Evolutionary conservation across 2,329 filamentous ascomycete genomes (phyloP).

Genomic region (Aureobasidium vineae): DNA sequence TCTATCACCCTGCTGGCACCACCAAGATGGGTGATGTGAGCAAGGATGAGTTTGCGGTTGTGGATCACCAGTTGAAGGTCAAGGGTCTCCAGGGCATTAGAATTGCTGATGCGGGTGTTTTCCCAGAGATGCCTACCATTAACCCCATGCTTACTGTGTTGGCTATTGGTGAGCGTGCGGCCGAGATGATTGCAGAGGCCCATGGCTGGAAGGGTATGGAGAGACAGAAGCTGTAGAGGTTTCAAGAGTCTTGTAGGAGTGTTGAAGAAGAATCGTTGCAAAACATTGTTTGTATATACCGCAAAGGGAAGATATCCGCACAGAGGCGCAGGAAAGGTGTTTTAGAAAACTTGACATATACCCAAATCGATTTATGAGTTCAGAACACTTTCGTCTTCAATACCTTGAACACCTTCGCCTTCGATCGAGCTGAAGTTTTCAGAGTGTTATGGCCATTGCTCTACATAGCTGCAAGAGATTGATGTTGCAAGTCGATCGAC

Average conservation of each 20-base stretch:
- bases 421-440: background rate
- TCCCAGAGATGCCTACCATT: slow-evolving; percentile 81
- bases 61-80: slow-evolving; percentile 72
- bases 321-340: background rate
- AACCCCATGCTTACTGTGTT: slow-evolving; percentile 92
- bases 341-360: slow-evolving; percentile 3
- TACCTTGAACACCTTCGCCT: background rate
- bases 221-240: slow-evolving; percentile 52
- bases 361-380: background rate
- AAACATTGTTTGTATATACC: slow-evolving; percentile 12
- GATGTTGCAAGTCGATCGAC: background rate
- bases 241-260: background rate
- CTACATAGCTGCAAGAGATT: background rate
- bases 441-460: background rate
- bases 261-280: background rate
- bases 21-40: slow-evolving; percentile 81
- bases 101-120: slow-evolving; percentile 83
- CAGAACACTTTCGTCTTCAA: background rate
- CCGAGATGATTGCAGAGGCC: slow-evolving; percentile 76
- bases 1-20: slow-evolving; percentile 86
- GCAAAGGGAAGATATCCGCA: background rate
- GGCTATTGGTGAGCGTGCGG: slow-evolving; percentile 76
- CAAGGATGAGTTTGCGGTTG: slow-evolving; percentile 70
- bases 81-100: slow-evolving; percentile 69
- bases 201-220: slow-evolving; percentile 63